Evolutionary conservation across 352 stramenopile species (phyloP), one percentile per base, ranked within the genome.

Genomic region (Phytophthora citricola): DNA sequence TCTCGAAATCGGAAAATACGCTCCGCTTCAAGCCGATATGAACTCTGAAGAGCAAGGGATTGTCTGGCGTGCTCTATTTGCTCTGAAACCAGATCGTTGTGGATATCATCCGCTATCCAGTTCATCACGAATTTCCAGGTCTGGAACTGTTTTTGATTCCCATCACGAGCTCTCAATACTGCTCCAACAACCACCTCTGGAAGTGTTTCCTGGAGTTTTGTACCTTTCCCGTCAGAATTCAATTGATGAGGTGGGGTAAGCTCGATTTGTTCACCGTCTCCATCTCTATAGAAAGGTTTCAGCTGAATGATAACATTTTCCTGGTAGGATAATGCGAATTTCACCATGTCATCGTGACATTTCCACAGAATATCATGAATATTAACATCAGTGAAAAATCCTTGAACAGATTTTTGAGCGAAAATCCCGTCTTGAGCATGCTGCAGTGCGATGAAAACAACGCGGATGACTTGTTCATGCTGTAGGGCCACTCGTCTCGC

Each of bases 51-150:
- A 38, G 36, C 20, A 17, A 72, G 32, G 1, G 17, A 10, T 56
- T 22, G 50, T 20, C 45, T 62, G 27, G 50, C 51, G n/a, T 71
- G 1, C 14, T 58, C 14, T 27, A 65, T 3, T 36, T 17, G 5
- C n/a, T 17, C 40, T 32, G 15, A 4, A 12, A 46, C 26, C 27
- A 53, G 0, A 3, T 61, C 56, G 11, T 36, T 36, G 2, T 8
- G 15, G 11, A 0, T 17, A 48, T 31, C 36, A 17, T 66, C 22
- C 9, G 14, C n/a, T 4, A 56, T n/a, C 34, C 26, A 54, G 8
- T 66, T 63, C 9, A 59, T 43, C 2, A 57, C 50, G 39, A 68
- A 50, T 15, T 68, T 72, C 64, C 64, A 72, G 8, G 34, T 39
- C 47, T 72, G 57, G n/a, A 67, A 58, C 34, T 56, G 38, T 2